Base-by-base conservation (phyloP, 2,329 filamentous ascomycete genomes). In the Onygenales sp. region DNA sequence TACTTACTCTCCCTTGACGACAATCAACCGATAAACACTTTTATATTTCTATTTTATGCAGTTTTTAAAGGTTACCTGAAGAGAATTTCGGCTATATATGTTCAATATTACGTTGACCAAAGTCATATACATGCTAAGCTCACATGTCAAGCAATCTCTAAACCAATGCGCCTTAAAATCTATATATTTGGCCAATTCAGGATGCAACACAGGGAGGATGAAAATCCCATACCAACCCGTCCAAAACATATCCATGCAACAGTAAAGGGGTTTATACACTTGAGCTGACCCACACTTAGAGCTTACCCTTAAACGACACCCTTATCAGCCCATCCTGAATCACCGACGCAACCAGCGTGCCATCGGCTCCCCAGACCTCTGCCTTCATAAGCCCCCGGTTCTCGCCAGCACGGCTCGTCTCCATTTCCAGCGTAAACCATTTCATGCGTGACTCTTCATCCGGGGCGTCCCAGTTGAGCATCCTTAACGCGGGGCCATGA, bases 341-440 rank as follows among this genome's bases (percentile, higher is more conserved):
- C 10, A 73, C 70, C 14, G 70, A 78, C 7, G 70, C 74, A 43
- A 79, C 55, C 58, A 78, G 67, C 10, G 60, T 61, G 1, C 75
- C 75, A 58, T 68, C 64, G 3, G 67, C 63, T 51, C 65, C 63
- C 69, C 72, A 77, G 44, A 78, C 59, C 57, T 71, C 63, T 58
- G 73, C 75, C 58, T 78, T 70, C 60, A 77, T 74, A 32, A 73
- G 62, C 0, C 65, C 74, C 40, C 77, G 65, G 39, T 76, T 77
- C 48, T 68, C 68, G 4, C 65, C 71, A 40, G 72, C 69, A 10
- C 73, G 63, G 44, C 69, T 71, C 11, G 72, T 73, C 68, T 70
- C 73, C 6, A 71, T 68, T 59, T 80, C 77, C 60, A 78, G 75
- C 37, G 71, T 65, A 52, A 75, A 78, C 75, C 76, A 78, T 48